phyloP scores from a whole-genome alignment of 176 grass and related monocot genomes.

The Zea luxurians region DNA sequence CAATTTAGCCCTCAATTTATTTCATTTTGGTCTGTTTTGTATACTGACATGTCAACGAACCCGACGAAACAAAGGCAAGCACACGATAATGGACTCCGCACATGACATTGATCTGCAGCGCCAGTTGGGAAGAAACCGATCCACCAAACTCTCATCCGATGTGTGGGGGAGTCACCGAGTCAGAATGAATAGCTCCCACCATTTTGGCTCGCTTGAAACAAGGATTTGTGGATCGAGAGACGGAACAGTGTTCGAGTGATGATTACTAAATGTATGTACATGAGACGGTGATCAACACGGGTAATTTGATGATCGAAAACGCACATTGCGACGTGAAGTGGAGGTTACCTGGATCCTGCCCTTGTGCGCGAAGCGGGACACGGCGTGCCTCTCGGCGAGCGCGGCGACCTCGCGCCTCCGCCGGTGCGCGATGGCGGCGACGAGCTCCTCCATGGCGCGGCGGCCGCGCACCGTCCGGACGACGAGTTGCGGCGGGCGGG shows the following conservation, averaged over 20 bases:
- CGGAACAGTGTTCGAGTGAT: slow-evolving; percentile 20
- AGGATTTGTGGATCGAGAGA: slow-evolving; percentile 36
- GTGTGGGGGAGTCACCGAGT: slow-evolving; percentile 14
- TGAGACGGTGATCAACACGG: neutral
- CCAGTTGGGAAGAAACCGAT: slow-evolving; percentile 10
- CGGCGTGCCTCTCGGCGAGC: slow-evolving; percentile 53
- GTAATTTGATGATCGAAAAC: slow-evolving; percentile 4
- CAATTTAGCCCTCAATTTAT: neutral
- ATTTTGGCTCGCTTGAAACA: slow-evolving; percentile 35
- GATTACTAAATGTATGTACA: neutral
- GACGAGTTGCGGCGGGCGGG: slow-evolving; percentile 16
- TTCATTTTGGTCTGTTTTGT: neutral
- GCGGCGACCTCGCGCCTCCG: slow-evolving; percentile 63
- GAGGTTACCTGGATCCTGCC: slow-evolving; percentile 76
- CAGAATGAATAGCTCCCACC: slow-evolving; percentile 49
- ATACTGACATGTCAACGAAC: slow-evolving; percentile 18
- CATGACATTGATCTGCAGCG: slow-evolving; percentile 52
- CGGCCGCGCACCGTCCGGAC: slow-evolving; percentile 61
- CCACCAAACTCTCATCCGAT: slow-evolving; percentile 49
- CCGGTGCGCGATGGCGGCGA: slow-evolving; percentile 64
- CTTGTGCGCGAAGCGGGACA: slow-evolving; percentile 66
- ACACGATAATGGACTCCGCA: slow-evolving; percentile 35
- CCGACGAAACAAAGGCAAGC: slow-evolving; percentile 35
- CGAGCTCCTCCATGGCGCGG: slow-evolving; percentile 67
- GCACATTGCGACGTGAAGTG: neutral